Evolutionary conservation across 805 yeast species (phyloP).

Genomic region (Yueomyces sp.): DNA sequence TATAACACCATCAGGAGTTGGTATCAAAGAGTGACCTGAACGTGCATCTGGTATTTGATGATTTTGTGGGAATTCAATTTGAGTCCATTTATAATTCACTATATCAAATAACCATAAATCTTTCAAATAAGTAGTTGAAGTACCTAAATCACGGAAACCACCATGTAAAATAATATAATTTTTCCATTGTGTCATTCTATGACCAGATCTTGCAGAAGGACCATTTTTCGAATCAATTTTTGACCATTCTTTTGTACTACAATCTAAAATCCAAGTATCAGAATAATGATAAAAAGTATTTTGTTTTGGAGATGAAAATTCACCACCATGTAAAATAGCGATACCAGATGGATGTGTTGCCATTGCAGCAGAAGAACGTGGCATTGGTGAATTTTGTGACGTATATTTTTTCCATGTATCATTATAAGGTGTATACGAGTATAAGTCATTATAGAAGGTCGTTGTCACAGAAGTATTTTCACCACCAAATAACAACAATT

Average conservation of each 20-base stretch:
- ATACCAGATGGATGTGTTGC: constrained; percentile 86
- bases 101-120: constrained; percentile 92
- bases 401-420: constrained; percentile 68
- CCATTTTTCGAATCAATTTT: constrained; percentile 64
- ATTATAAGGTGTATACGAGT: constrained; percentile 58
- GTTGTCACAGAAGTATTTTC: constrained; percentile 48
- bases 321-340: constrained; percentile 85
- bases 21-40: constrained; percentile 81
- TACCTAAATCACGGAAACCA: constrained; percentile 84
- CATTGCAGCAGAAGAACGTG: constrained; percentile 89
- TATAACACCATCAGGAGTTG: constrained; percentile 69
- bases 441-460: constrained; percentile 70
- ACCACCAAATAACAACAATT: constrained; percentile 82
- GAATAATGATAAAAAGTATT: constrained; percentile 92
- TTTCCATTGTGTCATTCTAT: constrained; percentile 83
- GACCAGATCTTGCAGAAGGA: constrained; percentile 87
- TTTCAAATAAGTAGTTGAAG: constrained; percentile 65
- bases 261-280: constrained; percentile 89
- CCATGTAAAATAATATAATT: constrained; percentile 77
- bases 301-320: constrained; percentile 92
- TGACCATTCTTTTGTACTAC: constrained; percentile 77
- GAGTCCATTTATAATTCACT: constrained; percentile 80
- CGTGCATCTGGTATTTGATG: constrained; percentile 80
- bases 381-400: constrained; percentile 82
- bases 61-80: constrained; percentile 73